Evolutionary conservation across 805 yeast genomes (phyloP).

Genomic region (Lipomyces orientalis): DNA sequence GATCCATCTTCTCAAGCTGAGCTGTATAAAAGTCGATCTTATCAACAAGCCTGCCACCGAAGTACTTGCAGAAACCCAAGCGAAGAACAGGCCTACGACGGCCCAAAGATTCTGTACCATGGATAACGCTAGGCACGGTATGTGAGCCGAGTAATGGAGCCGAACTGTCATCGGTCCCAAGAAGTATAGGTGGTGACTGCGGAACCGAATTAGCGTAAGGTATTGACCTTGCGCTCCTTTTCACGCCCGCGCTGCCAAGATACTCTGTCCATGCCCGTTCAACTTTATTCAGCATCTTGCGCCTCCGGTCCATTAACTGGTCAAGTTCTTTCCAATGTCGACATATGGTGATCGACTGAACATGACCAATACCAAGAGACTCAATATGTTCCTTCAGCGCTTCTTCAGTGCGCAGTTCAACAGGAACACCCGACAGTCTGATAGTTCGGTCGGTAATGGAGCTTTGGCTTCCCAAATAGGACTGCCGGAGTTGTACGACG

Average conservation of each 20-base stretch:
- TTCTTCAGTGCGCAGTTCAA: slow-evolving; percentile 72
- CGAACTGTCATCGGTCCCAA: slow-evolving; percentile 26
- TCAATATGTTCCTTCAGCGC: slow-evolving; percentile 77
- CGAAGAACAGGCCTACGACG: slow-evolving; percentile 64
- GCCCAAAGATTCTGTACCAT: slow-evolving; percentile 18
- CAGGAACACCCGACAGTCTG: slow-evolving; percentile 82
- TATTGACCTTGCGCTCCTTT: slow-evolving; percentile 27
- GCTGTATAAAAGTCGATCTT: slow-evolving; percentile 79
- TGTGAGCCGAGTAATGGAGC: slow-evolving; percentile 18
- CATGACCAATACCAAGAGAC: slow-evolving; percentile 77
- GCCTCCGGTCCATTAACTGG: slow-evolving; percentile 64
- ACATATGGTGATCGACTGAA: slow-evolving; percentile 76
- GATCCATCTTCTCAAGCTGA: slow-evolving; percentile 70
- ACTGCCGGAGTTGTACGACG: slow-evolving; percentile 78
- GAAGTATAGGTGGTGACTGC: slow-evolving; percentile 33
- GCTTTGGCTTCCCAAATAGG: slow-evolving; percentile 80
- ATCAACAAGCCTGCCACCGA: slow-evolving; percentile 71
- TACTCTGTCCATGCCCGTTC: slow-evolving; percentile 78
- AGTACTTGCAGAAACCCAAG: slow-evolving; percentile 64
- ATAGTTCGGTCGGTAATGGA: slow-evolving; percentile 92
- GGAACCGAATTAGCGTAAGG: slow-evolving; percentile 30
- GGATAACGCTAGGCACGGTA: slow-evolving; percentile 29
- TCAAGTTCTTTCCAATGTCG: slow-evolving; percentile 85
- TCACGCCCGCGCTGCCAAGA: slow-evolving; percentile 50
- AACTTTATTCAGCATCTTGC: slow-evolving; percentile 56